Evolutionary conservation across 2,329 filamentous ascomycete genomes (phyloP).

Genomic region (Elsinoe ampelina): DNA sequence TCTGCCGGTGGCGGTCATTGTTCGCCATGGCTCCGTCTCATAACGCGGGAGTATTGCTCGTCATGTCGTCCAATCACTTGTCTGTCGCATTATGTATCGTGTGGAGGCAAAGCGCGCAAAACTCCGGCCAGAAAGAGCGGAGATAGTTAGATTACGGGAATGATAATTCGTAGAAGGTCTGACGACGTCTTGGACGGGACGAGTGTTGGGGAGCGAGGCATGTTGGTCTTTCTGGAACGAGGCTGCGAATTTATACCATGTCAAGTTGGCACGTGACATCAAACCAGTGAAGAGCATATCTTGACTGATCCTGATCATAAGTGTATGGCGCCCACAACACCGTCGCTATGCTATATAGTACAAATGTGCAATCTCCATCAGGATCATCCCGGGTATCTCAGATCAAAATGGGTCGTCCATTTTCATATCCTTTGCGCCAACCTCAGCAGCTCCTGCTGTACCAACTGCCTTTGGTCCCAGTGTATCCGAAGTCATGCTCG

Average conservation of each 20-base stretch:
- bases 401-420: slow-evolving; percentile 36
- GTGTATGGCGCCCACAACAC: not conserved
- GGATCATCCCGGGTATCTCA: not conserved
- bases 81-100: too few species aligned
- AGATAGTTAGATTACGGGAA: too few species aligned
- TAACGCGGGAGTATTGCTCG: not conserved
- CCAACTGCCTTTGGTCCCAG: slow-evolving; percentile 22
- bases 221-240: too few species aligned
- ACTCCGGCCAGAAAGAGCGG: too few species aligned
- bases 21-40: slow-evolving; percentile 14
- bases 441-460: slow-evolving; percentile 40
- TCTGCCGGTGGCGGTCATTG: slow-evolving; percentile 28
- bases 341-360: not conserved
- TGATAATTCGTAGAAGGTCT: too few species aligned
- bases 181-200: too few species aligned
- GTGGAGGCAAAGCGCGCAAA: too few species aligned
- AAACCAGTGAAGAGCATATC: not conserved
- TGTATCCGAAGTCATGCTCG: slow-evolving; percentile 23
- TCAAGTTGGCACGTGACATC: not conserved
- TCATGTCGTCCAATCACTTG: not conserved
- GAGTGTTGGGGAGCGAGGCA: too few species aligned
- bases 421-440: slow-evolving; percentile 48
- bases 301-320: not conserved
- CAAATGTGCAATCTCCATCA: slow-evolving; percentile 15
- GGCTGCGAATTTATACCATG: too few species aligned